Conservation (phyloP, 257 asterid genomes). For the Solanum megistacrolobum region DNA sequence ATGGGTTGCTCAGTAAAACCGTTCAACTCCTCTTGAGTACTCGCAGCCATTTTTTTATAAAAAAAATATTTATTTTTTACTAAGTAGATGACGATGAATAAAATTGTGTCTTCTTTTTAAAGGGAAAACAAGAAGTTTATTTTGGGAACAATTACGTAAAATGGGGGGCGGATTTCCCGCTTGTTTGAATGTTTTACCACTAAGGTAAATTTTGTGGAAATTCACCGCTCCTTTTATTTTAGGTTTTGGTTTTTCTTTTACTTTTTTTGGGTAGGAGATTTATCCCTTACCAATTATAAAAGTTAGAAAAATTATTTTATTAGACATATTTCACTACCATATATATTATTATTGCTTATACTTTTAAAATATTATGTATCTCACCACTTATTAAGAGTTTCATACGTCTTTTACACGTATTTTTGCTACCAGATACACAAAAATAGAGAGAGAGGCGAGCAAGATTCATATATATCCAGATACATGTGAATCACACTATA, state of each 20-base stretch:
- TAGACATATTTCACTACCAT: not conserved
- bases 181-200: not conserved
- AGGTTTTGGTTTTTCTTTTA: not conserved
- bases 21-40: not conserved
- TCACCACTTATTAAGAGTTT: no score
- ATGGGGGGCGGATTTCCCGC: not conserved
- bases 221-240: not conserved
- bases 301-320: not conserved
- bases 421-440: no score
- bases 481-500: no score
- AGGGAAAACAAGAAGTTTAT: not conserved
- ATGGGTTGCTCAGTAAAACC: not conserved
- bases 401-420: no score
- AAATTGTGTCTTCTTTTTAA: not conserved
- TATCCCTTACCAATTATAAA: not conserved
- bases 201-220: not conserved
- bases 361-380: no score
- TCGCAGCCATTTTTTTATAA: not conserved
- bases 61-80: not conserved
- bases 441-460: no score
- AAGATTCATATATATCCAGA: no score
- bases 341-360: no score
- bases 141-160: not conserved
- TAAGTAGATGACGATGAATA: not conserved
- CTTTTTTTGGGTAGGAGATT: not conserved